phyloP scores from a whole-genome alignment of 106 monocot species.

The Narthecium ossifragum region DNA sequence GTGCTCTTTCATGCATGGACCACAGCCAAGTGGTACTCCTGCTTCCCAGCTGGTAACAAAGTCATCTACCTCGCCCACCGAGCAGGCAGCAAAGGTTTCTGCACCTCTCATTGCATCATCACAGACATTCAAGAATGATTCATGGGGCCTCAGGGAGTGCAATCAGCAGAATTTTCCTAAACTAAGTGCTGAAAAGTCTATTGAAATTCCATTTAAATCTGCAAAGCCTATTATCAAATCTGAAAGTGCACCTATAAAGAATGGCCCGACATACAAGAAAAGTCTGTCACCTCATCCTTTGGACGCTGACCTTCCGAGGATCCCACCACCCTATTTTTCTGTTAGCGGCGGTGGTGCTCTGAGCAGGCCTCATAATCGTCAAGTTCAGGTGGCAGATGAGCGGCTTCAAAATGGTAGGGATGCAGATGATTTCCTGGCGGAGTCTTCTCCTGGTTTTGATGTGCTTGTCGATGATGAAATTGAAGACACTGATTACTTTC shows the following conservation, averaged over 20 bases:
- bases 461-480: constrained; percentile 41
- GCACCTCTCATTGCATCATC: constrained; percentile 9
- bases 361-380: constrained; percentile 8
- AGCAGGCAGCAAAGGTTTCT: constrained; percentile 20
- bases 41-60: constrained; percentile 20
- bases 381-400: constrained; percentile 22
- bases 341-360: constrained; percentile 7
- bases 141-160: constrained; percentile 19
- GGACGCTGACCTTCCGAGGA: constrained; percentile 19
- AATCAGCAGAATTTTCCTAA: constrained; percentile 19
- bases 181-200: neutral
- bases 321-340: constrained; percentile 13
- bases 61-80: constrained; percentile 14
- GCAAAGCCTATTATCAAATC: constrained; percentile 6
- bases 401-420: constrained; percentile 35
- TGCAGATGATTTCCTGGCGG: constrained; percentile 46
- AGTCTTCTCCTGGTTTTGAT: constrained; percentile 81
- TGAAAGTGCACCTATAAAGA: constrained; percentile 1
- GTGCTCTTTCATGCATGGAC: constrained; percentile 44
- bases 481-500: constrained; percentile 34
- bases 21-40: constrained; percentile 17
- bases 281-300: constrained; percentile 5
- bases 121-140: constrained; percentile 17
- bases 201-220: constrained; percentile 1
- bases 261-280: constrained; percentile 15